These are phyloP conservation scores for Aspergillus sp. DNA, from an alignment of 2,329 filamentous ascomycete genomes.

Conservation along the genomic window DNA sequence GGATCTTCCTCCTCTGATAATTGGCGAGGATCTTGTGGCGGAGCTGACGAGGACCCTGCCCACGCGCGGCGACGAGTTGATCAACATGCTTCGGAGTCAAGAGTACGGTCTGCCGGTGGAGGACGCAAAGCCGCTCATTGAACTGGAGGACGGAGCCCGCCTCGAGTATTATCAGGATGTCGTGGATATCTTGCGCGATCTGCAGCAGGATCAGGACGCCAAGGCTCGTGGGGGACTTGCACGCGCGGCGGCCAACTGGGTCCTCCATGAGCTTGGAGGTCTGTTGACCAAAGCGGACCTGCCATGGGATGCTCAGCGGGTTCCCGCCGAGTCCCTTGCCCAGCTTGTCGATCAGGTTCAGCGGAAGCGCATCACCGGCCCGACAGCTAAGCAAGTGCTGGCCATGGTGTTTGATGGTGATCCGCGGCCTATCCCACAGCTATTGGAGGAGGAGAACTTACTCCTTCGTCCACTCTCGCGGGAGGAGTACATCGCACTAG, in stretches of 20 bases:
- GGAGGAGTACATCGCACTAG: constrained; percentile 56
- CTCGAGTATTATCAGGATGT: constrained; percentile 70
- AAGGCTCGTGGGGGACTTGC: constrained; percentile 37
- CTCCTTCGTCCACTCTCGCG: constrained; percentile 54
- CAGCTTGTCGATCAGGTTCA: constrained; percentile 44
- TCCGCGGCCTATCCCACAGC: constrained; percentile 45
- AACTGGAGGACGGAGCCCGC: constrained; percentile 73
- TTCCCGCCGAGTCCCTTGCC: constrained; percentile 44
- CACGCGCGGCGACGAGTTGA: constrained; percentile 66
- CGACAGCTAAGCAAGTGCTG: constrained; percentile 61
- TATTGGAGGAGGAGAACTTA: constrained; percentile 58
- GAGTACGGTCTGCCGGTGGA: constrained; percentile 71
- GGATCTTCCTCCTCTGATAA: constrained; percentile 76
- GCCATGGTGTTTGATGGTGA: constrained; percentile 53
- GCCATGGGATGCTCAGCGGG: constrained; percentile 36
- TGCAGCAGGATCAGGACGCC: constrained; percentile 24
- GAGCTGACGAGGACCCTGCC: constrained; percentile 64
- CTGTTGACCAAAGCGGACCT: constrained; percentile 54
- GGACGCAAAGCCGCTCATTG: constrained; percentile 77
- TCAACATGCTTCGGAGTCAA: constrained; percentile 58
- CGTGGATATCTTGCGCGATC: constrained; percentile 33
- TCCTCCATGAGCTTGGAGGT: constrained; percentile 72
- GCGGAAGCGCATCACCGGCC: constrained; percentile 49
- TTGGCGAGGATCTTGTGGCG: constrained; percentile 66
- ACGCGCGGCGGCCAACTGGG: constrained; percentile 62